Evolutionary conservation across 805 yeast genomes (phyloP).

Genomic region (Starmerella apis): DNA sequence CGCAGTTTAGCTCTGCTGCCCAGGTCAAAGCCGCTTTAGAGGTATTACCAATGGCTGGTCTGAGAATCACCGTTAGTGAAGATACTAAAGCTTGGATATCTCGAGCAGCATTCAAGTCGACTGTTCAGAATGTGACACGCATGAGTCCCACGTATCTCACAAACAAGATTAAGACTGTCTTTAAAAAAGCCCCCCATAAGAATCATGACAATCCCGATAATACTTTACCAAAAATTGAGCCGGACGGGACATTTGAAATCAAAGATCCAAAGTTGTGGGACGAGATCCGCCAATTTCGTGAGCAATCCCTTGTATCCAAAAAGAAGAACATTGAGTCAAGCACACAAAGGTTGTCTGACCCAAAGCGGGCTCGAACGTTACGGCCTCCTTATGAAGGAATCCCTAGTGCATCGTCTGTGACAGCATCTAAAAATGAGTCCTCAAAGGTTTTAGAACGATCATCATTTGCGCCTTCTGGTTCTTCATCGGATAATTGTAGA

Average conservation of each 20-base stretch:
- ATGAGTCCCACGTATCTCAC: constrained; percentile 1
- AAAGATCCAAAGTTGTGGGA: not conserved
- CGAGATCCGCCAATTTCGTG: constrained; percentile 6
- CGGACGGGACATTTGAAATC: constrained; percentile 1
- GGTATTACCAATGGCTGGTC: constrained; percentile 3
- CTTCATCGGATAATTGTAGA: too few species aligned
- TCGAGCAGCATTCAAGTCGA: constrained; percentile 1
- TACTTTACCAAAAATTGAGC: not conserved
- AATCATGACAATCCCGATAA: not conserved
- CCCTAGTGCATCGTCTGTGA: too few species aligned
- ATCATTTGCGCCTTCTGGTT: too few species aligned
- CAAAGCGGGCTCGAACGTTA: not conserved
- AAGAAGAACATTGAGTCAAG: not conserved
- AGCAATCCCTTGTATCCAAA: not conserved
- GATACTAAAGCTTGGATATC: not conserved
- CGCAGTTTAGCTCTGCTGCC: constrained; percentile 7
- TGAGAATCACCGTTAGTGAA: not conserved
- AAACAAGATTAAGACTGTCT: not conserved
- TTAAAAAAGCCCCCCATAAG: not conserved
- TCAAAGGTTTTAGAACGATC: too few species aligned
- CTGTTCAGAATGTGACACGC: constrained; percentile 5
- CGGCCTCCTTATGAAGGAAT: too few species aligned
- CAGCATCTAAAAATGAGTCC: too few species aligned
- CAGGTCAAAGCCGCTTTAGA: constrained; percentile 6
- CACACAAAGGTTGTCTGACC: not conserved